phyloP scores from a whole-genome alignment of 768 basidiomycete genomes.

The Phaffia australis region DNA sequence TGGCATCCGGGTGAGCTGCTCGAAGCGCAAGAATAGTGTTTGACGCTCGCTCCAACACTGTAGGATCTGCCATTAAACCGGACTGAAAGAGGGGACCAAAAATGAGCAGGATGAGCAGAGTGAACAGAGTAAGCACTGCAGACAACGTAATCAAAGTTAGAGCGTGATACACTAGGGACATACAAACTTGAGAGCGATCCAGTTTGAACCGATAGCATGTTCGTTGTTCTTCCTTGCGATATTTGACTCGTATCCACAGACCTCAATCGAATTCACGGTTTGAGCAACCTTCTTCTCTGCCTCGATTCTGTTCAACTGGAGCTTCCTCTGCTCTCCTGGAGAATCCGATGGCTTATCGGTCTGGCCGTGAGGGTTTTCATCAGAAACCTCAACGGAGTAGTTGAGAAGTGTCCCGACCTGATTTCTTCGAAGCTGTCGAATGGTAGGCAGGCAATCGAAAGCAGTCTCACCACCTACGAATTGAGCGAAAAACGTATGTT shows the following conservation, averaged over 20 bases:
- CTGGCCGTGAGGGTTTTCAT: constrained; percentile 46
- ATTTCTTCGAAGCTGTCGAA: constrained; percentile 51
- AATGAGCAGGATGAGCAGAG: not conserved
- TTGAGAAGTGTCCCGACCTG: constrained; percentile 68
- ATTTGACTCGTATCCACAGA: constrained; percentile 50
- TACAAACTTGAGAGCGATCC: constrained; percentile 78
- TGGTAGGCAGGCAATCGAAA: constrained; percentile 53
- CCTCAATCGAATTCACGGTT: constrained; percentile 63
- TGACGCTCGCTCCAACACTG: constrained; percentile 35
- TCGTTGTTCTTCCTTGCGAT: constrained; percentile 51
- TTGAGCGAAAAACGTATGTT: constrained; percentile 39
- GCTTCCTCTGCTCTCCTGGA: constrained; percentile 12
- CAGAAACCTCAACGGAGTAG: constrained; percentile 70
- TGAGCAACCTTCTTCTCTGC: constrained; percentile 55
- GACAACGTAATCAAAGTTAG: not conserved
- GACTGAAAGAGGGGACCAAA: constrained; percentile 20
- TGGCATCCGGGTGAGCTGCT: constrained; percentile 28
- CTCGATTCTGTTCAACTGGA: constrained; percentile 40
- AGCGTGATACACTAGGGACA: constrained; percentile 30
- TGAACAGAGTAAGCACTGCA: not conserved
- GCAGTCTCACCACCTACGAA: constrained; percentile 85
- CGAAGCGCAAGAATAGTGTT: constrained; percentile 36
- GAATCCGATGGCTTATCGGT: constrained; percentile 7
- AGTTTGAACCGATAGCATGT: constrained; percentile 45
- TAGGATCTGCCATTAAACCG: constrained; percentile 36